Evolutionary conservation across 345 rosid species (phyloP).

Genomic region (Eucalyptus paniculata): DNA sequence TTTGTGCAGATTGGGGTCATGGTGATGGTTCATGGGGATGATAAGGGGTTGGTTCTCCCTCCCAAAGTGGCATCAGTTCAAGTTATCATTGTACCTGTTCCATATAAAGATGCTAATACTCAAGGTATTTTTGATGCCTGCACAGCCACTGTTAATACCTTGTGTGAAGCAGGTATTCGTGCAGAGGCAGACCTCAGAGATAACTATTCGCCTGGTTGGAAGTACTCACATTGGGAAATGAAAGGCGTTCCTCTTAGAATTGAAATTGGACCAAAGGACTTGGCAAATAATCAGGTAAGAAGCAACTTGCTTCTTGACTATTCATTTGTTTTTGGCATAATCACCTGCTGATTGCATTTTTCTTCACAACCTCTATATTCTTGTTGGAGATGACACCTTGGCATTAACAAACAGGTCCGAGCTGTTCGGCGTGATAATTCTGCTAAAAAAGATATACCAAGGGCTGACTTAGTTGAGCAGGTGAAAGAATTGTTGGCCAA

Average conservation of each 20-base stretch:
- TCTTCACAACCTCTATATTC: background rate
- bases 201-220: slow-evolving; percentile 99
- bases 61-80: slow-evolving; percentile 90
- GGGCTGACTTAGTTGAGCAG: slow-evolving; percentile 44
- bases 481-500: slow-evolving; percentile 42
- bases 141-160: slow-evolving; percentile 48
- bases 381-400: background rate
- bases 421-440: slow-evolving; percentile 83
- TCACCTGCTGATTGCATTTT: background rate
- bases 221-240: slow-evolving; percentile 98
- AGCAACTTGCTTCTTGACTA: background rate
- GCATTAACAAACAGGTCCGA: slow-evolving; percentile 40
- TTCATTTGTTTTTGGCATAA: background rate
- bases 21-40: slow-evolving; percentile 99
- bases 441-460: slow-evolving; percentile 54
- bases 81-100: slow-evolving; percentile 86
- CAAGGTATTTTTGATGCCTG: slow-evolving; percentile 84
- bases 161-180: slow-evolving; percentile 61
- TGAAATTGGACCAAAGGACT: slow-evolving; percentile 93
- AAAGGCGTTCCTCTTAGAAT: slow-evolving; percentile 96
- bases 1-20: slow-evolving; percentile 73
- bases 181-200: slow-evolving; percentile 79
- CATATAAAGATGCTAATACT: slow-evolving; percentile 85
- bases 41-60: slow-evolving; percentile 79
- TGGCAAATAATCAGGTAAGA: slow-evolving; percentile 69